Percentiles rank a stretch among this genome's conserved stretches.
phyloP scores from a whole-genome alignment of 371 early-diverging fungal species.

The Phascolomyces articulosus region DNA sequence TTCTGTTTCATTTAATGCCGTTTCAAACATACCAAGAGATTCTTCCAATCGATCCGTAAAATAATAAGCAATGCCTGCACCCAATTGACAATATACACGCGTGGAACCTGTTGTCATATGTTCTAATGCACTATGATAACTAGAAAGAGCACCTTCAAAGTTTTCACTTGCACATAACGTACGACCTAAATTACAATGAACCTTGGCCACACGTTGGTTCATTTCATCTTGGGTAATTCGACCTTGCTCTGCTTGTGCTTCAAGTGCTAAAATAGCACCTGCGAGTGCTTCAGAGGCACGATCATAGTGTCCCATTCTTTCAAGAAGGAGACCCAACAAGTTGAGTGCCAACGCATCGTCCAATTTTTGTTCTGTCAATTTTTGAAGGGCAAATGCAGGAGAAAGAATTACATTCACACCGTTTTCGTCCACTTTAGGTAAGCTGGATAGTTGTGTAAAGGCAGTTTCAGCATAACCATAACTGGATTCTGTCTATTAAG shows the following conservation, averaged over 20 bases:
- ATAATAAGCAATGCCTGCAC: constrained; percentile 79
- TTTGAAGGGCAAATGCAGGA: constrained; percentile 72
- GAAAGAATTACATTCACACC: constrained; percentile 36
- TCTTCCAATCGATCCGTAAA: constrained; percentile 70
- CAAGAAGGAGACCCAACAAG: constrained; percentile 76
- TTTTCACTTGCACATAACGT: constrained; percentile 57
- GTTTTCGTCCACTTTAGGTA: constrained; percentile 8
- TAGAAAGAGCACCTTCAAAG: constrained; percentile 50
- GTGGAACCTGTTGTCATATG: constrained; percentile 29
- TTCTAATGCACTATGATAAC: constrained; percentile 42
- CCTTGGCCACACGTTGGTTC: constrained; percentile 32
- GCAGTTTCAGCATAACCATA: constrained; percentile 72
- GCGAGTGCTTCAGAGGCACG: constrained; percentile 71
- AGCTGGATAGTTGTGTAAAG: constrained; percentile 38
- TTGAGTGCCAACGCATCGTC: constrained; percentile 69
- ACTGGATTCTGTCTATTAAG: constrained; percentile 62
- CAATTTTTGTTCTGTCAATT: constrained; percentile 70
- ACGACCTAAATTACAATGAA: constrained; percentile 66
- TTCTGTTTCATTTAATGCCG: constrained; percentile 61
- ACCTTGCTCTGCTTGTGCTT: constrained; percentile 31
- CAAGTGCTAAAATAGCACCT: constrained; percentile 57
- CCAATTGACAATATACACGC: constrained; percentile 60
- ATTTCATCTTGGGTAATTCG: constrained; percentile 21
- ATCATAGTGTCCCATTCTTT: constrained; percentile 69
- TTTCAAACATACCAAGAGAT: constrained; percentile 74